Conservation (phyloP, 163 green algal genomes). For the Scenedesmus sp. region DNA sequence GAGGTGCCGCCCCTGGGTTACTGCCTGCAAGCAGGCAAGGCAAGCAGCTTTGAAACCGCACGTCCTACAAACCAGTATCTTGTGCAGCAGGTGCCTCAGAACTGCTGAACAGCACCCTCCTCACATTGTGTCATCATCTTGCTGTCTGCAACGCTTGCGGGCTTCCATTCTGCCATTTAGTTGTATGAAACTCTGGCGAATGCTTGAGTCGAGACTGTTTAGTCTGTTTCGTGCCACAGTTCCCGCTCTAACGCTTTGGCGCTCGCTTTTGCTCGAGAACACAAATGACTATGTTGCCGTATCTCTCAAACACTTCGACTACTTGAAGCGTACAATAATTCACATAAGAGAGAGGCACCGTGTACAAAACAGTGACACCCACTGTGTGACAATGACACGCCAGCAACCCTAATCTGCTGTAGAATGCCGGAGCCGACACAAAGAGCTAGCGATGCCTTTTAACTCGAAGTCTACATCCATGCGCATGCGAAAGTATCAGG, state of each 20-base stretch:
- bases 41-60: background rate
- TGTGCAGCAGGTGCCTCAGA: background rate
- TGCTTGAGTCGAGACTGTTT: background rate
- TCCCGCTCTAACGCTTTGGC: background rate
- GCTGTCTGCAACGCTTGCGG: constrained; percentile 16
- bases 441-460: no score
- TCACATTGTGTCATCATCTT: constrained; percentile 8
- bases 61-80: background rate
- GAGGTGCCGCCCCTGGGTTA: background rate
- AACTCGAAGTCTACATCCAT: no score
- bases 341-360: no score
- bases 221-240: background rate
- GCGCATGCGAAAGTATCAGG: no score
- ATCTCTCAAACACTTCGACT: background rate
- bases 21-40: background rate
- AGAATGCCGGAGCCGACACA: no score
- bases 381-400: no score
- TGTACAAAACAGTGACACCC: no score
- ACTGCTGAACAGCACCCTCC: background rate
- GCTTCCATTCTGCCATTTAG: constrained; percentile 5
- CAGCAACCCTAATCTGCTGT: no score
- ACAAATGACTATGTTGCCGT: background rate
- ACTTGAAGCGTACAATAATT: background rate
- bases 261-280: background rate
- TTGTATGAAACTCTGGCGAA: background rate